These are phyloP conservation scores for Backusella westeae DNA, from an alignment of 192 early-diverging fungal species.

Conservation along the genomic window DNA sequence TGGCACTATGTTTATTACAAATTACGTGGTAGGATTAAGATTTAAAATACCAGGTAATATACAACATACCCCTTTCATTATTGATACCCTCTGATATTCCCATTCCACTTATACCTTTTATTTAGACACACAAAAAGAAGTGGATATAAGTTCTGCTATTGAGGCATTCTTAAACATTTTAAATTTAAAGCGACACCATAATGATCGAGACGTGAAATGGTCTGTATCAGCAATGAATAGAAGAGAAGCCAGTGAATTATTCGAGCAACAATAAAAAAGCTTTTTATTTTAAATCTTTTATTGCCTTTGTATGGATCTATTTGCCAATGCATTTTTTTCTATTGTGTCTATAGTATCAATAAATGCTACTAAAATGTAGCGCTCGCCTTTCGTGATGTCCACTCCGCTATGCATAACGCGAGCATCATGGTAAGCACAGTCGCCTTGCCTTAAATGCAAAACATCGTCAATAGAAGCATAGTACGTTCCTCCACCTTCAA, in stretches of 20 bases:
- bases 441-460: constrained; percentile 38
- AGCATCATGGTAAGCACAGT: constrained; percentile 47
- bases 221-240: neutral
- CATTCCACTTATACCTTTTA: neutral
- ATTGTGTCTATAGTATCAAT: constrained; percentile 46
- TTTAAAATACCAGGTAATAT: neutral
- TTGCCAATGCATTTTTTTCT: constrained; percentile 15
- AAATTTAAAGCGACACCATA: neutral
- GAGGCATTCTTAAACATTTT: neutral
- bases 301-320: neutral
- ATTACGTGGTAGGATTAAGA: constrained; percentile 22
- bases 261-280: neutral
- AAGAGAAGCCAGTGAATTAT: neutral
- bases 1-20: constrained; percentile 12
- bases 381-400: constrained; percentile 37
- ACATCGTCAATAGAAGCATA: constrained; percentile 29
- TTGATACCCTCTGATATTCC: neutral
- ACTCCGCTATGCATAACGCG: constrained; percentile 41
- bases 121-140: neutral
- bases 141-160: constrained; percentile 5
- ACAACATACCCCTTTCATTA: neutral
- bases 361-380: constrained; percentile 51
- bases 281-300: neutral
- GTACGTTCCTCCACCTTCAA: constrained; percentile 53
- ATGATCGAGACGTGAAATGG: constrained; percentile 8